Evolutionary conservation across 108 stramenopile genomes (phyloP).

Genomic region (Fistulifera pelliculosa): DNA sequence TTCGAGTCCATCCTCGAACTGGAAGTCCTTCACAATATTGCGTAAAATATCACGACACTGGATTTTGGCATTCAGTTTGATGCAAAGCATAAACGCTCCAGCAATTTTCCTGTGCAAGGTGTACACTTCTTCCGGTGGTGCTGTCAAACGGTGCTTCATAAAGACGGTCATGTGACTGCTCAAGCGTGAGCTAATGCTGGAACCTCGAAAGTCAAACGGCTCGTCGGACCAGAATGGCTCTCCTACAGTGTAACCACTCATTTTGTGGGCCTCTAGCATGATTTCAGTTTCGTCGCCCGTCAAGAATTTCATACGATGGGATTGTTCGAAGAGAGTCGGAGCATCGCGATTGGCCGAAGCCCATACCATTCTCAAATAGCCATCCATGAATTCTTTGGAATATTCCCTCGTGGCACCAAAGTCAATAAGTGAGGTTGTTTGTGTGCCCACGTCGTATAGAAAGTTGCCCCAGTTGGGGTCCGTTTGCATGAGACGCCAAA

Average conservation of each 20-base stretch:
- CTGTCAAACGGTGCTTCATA: conserved; percentile 71
- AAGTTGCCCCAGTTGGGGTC: conserved; percentile 99
- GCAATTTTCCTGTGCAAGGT: conserved; percentile 95
- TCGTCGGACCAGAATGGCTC: conserved; percentile 88
- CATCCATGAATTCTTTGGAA: conserved; percentile 84
- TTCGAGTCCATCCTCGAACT: conserved; percentile 39
- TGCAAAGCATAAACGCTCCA: conserved; percentile 97
- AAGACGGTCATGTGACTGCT: conserved; percentile 73
- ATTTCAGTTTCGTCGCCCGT: conserved; percentile 89
- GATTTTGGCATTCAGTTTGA: conserved; percentile 87
- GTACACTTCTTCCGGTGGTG: conserved; percentile 96
- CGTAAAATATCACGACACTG: conserved; percentile 86
- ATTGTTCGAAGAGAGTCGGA: conserved; percentile 65
- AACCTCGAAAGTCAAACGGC: conserved; percentile 82
- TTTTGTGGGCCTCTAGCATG: conserved; percentile 91
- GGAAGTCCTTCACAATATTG: conserved; percentile 46
- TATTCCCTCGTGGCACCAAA: conserved; percentile 94
- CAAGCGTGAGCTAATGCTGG: conserved; percentile 69
- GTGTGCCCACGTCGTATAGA: conserved; percentile 84
- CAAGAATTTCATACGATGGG: conserved; percentile 85
- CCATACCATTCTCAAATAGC: conserved; percentile 92
- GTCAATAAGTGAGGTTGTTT: conserved; percentile 84
- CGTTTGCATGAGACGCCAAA: conserved; percentile 97
- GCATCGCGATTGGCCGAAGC: conserved; percentile 90
- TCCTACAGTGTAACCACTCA: conserved; percentile 91